These are phyloP conservation scores for Didymella segeticola DNA, from an alignment of 2,329 filamentous ascomycete species.

Conservation along the genomic window DNA sequence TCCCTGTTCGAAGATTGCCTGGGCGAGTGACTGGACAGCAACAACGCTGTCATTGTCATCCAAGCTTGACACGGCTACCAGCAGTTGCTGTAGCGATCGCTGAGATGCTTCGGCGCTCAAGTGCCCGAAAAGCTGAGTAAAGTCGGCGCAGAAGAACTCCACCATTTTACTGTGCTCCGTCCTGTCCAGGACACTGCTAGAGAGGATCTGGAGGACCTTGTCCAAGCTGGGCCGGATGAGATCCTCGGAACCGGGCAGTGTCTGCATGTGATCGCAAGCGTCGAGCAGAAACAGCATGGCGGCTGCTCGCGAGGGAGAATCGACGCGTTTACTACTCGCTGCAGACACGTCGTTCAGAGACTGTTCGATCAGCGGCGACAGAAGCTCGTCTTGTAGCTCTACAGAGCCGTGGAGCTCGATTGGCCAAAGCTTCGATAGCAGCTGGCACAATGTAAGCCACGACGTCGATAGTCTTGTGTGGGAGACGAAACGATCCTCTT, in stretches of 20 bases:
- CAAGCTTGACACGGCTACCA: slow-evolving; percentile 26
- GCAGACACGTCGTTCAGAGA: slow-evolving; percentile 32
- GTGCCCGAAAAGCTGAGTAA: slow-evolving; percentile 31
- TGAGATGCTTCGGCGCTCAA: slow-evolving; percentile 24
- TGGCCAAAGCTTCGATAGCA: slow-evolving; percentile 41
- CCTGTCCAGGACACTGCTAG: slow-evolving; percentile 18
- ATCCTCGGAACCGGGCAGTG: slow-evolving; percentile 29
- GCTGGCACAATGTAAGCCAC: slow-evolving; percentile 41
- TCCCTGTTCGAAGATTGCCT: slow-evolving; percentile 30
- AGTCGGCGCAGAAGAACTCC: slow-evolving; percentile 38
- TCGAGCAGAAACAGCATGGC: slow-evolving; percentile 40
- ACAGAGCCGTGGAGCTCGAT: slow-evolving; percentile 36
- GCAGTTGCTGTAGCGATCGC: slow-evolving; percentile 25
- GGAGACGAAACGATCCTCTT: slow-evolving; percentile 26
- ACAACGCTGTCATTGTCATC: slow-evolving; percentile 8
- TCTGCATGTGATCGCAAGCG: slow-evolving; percentile 33
- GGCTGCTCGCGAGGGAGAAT: slow-evolving; percentile 28
- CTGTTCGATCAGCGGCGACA: slow-evolving; percentile 36
- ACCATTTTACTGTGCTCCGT: slow-evolving; percentile 27
- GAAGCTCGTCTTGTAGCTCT: slow-evolving; percentile 28
- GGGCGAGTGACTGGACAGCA: slow-evolving; percentile 27
- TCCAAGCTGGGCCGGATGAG: slow-evolving; percentile 27
- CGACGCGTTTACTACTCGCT: slow-evolving; percentile 19
- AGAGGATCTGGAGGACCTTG: slow-evolving; percentile 33
- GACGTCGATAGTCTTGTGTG: slow-evolving; percentile 25